Conservation (phyloP, 305 asterid species). For the Solanum hybrid region DNA sequence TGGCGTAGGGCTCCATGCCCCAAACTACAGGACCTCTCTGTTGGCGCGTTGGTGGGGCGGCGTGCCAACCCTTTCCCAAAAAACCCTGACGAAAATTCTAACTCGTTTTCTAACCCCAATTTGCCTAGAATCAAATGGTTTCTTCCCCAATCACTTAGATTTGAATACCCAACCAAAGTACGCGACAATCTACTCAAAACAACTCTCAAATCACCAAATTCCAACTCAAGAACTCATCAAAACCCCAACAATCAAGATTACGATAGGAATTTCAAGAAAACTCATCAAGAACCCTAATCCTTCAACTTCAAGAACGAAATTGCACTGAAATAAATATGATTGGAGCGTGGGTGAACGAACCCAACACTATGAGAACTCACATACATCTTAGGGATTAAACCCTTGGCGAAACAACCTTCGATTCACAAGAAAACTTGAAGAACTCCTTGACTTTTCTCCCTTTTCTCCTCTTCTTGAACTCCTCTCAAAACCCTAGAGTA, state of each 20-base stretch:
- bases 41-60: neutral
- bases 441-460: neutral
- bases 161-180: neutral
- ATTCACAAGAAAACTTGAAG: neutral
- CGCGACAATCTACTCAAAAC: neutral
- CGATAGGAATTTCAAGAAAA: neutral
- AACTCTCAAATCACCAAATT: neutral
- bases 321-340: neutral
- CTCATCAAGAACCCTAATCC: neutral
- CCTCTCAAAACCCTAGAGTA: neutral
- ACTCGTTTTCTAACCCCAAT: neutral
- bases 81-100: neutral
- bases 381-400: neutral
- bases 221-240: neutral
- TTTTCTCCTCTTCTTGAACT: neutral
- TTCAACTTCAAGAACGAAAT: neutral
- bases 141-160: neutral
- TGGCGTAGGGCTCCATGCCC: neutral
- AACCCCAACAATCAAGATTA: neutral
- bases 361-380: neutral
- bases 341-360: neutral
- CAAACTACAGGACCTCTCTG: neutral
- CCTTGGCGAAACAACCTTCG: neutral
- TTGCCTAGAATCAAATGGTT: neutral
- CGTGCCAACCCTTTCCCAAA: neutral